Evolutionary conservation across 176 grass and related monocot genomes (phyloP).

Genomic region (Luzula sylvatica): DNA sequence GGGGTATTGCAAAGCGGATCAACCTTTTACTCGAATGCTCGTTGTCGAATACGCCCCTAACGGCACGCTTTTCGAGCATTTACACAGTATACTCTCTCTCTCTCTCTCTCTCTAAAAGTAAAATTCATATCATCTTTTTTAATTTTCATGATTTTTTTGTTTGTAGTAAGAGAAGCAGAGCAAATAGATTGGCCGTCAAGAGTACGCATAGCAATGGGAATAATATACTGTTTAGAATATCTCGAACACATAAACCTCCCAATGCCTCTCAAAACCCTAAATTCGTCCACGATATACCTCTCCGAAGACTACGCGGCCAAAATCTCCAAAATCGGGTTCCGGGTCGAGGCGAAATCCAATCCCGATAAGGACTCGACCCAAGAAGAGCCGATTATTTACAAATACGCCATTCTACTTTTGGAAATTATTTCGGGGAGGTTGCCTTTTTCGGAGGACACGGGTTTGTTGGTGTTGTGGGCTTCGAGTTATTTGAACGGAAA

Average conservation of each 20-base stretch:
- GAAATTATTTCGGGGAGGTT: slow-evolving; percentile 73
- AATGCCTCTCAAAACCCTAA: slow-evolving; percentile 31
- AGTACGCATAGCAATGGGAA: slow-evolving; percentile 60
- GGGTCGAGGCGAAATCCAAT: slow-evolving; percentile 16
- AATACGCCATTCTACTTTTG: slow-evolving; percentile 56
- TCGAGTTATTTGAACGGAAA: slow-evolving; percentile 70
- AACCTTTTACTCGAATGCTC: slow-evolving; percentile 80
- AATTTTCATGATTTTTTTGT: neutral
- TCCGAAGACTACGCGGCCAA: slow-evolving; percentile 86
- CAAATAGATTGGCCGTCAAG: slow-evolving; percentile 55
- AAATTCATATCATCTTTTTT: no score
- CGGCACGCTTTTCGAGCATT: slow-evolving; percentile 84
- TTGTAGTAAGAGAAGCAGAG: slow-evolving; percentile 73
- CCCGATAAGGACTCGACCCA: neutral
- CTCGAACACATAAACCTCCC: slow-evolving; percentile 40
- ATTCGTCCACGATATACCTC: slow-evolving; percentile 62
- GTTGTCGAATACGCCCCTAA: slow-evolving; percentile 73
- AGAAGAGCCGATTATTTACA: slow-evolving; percentile 50
- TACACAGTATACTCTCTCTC: slow-evolving; percentile 54
- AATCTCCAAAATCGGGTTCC: slow-evolving; percentile 46
- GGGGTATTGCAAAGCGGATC: slow-evolving; percentile 45
- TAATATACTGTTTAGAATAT: slow-evolving; percentile 65
- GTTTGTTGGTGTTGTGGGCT: slow-evolving; percentile 69
- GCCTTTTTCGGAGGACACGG: slow-evolving; percentile 58
- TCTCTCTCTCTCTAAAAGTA: neutral